Evolutionary conservation across 2,329 filamentous ascomycete genomes (phyloP).

Genomic region (Aspergillus pseudoglaucus): DNA sequence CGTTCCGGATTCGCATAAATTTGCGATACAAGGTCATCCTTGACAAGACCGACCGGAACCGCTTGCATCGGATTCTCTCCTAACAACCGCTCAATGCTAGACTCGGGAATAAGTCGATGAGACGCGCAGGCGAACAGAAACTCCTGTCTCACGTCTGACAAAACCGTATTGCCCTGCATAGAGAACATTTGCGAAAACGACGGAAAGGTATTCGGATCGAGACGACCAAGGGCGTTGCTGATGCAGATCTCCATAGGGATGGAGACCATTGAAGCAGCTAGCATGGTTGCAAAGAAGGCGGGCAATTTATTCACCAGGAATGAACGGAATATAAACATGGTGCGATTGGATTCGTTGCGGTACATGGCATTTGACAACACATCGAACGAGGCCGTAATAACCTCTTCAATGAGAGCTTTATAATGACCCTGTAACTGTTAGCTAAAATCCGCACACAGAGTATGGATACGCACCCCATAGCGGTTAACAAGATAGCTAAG

Average conservation of each 20-base stretch:
- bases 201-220: constrained; percentile 58
- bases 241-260: constrained; percentile 59
- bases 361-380: constrained; percentile 81
- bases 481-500: constrained; percentile 77
- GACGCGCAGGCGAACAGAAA: constrained; percentile 88
- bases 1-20: constrained; percentile 70
- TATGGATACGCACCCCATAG: constrained; percentile 58
- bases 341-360: constrained; percentile 54
- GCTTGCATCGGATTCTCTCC: constrained; percentile 79
- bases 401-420: constrained; percentile 69
- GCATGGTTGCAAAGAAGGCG: constrained; percentile 52
- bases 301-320: constrained; percentile 75
- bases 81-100: constrained; percentile 70
- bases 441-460: neutral
- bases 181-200: constrained; percentile 60
- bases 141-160: constrained; percentile 66
- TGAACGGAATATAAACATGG: constrained; percentile 69
- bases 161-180: constrained; percentile 51
- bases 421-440: constrained; percentile 57
- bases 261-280: constrained; percentile 51
- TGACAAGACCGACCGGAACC: constrained; percentile 66
- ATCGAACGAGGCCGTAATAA: constrained; percentile 85
- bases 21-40: constrained; percentile 70
- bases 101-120: constrained; percentile 73
- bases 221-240: constrained; percentile 56